phyloP scores from a whole-genome alignment of 345 rosid species.

The Hevea brasiliensis region DNA sequence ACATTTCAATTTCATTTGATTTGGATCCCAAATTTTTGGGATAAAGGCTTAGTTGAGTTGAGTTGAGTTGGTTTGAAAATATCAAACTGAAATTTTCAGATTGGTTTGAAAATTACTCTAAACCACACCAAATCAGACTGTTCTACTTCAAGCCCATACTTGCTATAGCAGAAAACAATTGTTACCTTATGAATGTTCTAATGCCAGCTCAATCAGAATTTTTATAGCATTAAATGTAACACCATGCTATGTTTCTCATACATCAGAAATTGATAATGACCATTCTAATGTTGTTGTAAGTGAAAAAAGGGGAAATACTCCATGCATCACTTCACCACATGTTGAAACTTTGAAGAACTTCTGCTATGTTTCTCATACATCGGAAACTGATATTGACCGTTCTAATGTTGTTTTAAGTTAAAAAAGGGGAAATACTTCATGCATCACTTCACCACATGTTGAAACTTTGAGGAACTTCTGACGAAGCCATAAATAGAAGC shows the following conservation, averaged over 20 bases:
- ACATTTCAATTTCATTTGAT: too few species aligned
- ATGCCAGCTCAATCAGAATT: not conserved
- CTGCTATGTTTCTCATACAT: not conserved
- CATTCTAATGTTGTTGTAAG: not conserved
- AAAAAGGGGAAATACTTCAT: slow-evolving; percentile 3
- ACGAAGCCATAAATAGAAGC: not conserved
- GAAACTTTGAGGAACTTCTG: not conserved
- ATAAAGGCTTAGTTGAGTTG: too few species aligned
- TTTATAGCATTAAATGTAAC: not conserved
- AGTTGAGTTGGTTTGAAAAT: too few species aligned
- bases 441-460: not conserved
- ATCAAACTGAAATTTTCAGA: too few species aligned
- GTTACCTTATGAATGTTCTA: not conserved
- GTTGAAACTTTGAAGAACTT: not conserved
- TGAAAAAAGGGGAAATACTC: not conserved
- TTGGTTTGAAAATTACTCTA: too few species aligned
- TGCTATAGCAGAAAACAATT: not conserved
- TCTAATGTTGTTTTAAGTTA: not conserved
- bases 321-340: slow-evolving; percentile 3
- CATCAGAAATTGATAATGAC: not conserved
- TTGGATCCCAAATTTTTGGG: too few species aligned
- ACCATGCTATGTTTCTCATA: not conserved
- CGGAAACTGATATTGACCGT: not conserved
- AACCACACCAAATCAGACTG: too few species aligned
- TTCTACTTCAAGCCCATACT: too few species aligned